Evolutionary conservation across 495 filamentous ascomycete genomes (phyloP).

Genomic region (Hyaloscypha bicolor): DNA sequence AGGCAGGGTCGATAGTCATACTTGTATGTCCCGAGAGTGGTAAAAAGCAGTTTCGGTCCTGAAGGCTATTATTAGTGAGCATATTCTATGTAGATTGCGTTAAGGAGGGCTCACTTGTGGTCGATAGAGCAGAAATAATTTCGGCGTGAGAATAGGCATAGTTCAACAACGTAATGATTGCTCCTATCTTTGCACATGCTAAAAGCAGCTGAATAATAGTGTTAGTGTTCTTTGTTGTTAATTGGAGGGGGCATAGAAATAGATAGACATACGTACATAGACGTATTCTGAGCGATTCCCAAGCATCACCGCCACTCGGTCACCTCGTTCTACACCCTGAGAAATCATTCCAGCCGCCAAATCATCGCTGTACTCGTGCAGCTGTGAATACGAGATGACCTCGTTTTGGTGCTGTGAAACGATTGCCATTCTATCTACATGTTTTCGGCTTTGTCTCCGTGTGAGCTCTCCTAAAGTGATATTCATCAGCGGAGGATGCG

Average conservation of each 20-base stretch:
- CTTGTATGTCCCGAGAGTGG: neutral
- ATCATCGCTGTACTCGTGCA: constrained; percentile 1
- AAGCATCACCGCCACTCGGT: constrained; percentile 5
- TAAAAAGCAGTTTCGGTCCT: constrained; percentile 1
- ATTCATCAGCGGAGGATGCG: neutral
- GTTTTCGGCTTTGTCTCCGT: constrained; percentile 66
- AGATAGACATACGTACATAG: neutral
- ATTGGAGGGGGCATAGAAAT: neutral
- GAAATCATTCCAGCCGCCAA: neutral
- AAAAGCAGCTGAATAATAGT: constrained; percentile 1
- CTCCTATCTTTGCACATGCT: constrained; percentile 11
- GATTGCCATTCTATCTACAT: constrained; percentile 61
- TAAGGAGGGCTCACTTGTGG: neutral
- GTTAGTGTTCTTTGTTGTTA: neutral
- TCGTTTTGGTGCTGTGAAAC: constrained; percentile 35
- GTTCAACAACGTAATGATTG: constrained; percentile 1
- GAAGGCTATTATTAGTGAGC: neutral
- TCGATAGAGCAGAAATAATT: neutral
- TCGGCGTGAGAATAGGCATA: constrained; percentile 9
- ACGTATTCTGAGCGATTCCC: constrained; percentile 11
- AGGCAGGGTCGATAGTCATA: neutral
- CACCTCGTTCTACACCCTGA: neutral
- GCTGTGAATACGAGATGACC: neutral
- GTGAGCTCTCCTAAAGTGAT: neutral
- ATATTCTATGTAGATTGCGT: neutral